phyloP scores from a whole-genome alignment of 495 filamentous ascomycete species.

The Apiosordaria backusii region DNA sequence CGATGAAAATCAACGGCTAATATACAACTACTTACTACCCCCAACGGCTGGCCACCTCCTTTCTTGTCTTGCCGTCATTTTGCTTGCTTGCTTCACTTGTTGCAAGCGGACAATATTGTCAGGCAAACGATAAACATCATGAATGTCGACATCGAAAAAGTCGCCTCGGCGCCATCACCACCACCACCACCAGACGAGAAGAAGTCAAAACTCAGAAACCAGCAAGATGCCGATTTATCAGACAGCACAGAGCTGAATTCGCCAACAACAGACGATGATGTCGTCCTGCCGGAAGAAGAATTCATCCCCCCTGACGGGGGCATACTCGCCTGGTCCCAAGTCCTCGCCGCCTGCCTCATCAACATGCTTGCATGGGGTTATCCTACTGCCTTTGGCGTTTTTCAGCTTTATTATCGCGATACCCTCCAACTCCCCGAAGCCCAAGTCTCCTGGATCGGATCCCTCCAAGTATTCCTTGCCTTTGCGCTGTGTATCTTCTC shows the following conservation, averaged over 20 bases:
- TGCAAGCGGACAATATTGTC: not conserved
- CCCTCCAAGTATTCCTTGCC: conserved; percentile 43
- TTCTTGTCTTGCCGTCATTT: not conserved
- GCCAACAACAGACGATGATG: conserved; percentile 3
- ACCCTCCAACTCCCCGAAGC: conserved; percentile 39
- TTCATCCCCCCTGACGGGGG: conserved; percentile 41
- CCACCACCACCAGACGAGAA: not conserved
- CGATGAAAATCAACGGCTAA: not conserved
- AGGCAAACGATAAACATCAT: not conserved
- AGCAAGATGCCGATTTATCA: not conserved
- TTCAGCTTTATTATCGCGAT: conserved; percentile 46
- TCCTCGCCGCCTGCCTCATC: conserved; percentile 38
- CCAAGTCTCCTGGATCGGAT: conserved; percentile 47
- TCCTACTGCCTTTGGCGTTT: conserved; percentile 43
- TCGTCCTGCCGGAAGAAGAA: not conserved
- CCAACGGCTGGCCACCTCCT: not conserved
- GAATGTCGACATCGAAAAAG: not conserved
- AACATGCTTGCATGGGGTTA: conserved; percentile 45
- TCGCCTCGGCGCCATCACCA: not conserved
- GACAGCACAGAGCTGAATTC: not conserved
- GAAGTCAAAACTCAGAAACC: not conserved
- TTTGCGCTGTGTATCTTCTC: conserved; percentile 39
- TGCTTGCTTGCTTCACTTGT: not conserved
- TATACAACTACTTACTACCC: not conserved
- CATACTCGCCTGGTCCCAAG: conserved; percentile 41